Percentiles rank a stretch among this genome's conserved stretches.
Evolutionary conservation across 345 rosid genomes (phyloP).

Genomic region (Limnanthes douglasii): DNA sequence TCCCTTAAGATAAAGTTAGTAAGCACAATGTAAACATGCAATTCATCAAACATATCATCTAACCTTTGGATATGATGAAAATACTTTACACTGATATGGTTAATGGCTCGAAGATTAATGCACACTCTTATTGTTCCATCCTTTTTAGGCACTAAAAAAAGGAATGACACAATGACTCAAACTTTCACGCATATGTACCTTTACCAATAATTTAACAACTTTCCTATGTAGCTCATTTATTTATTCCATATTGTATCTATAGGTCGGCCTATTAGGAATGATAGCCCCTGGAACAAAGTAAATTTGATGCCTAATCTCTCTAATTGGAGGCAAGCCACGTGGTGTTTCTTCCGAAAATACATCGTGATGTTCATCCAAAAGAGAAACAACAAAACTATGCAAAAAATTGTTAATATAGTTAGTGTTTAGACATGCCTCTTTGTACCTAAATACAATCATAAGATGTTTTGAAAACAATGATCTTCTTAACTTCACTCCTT

Average conservation of each 20-base stretch:
- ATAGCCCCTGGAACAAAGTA: background rate
- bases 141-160: background rate
- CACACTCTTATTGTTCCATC: too few relatives aligned
- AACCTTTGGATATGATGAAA: background rate
- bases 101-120: background rate
- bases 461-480: too few relatives aligned
- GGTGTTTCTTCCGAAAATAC: too few relatives aligned
- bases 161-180: background rate
- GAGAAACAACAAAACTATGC: too few relatives aligned
- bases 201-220: background rate
- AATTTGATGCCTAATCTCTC: background rate
- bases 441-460: too few relatives aligned
- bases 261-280: background rate
- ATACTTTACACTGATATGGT: background rate
- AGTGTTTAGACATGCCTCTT: background rate
- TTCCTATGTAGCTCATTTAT: background rate
- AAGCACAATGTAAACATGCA: background rate
- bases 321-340: too few relatives aligned
- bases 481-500: too few relatives aligned
- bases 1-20: too few relatives aligned
- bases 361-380: too few relatives aligned
- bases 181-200: background rate
- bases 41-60: background rate
- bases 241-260: background rate
- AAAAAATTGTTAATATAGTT: too few relatives aligned